phyloP scores from a whole-genome alignment of 2,329 filamentous ascomycete genomes.

The Talaromyces sp. region DNA sequence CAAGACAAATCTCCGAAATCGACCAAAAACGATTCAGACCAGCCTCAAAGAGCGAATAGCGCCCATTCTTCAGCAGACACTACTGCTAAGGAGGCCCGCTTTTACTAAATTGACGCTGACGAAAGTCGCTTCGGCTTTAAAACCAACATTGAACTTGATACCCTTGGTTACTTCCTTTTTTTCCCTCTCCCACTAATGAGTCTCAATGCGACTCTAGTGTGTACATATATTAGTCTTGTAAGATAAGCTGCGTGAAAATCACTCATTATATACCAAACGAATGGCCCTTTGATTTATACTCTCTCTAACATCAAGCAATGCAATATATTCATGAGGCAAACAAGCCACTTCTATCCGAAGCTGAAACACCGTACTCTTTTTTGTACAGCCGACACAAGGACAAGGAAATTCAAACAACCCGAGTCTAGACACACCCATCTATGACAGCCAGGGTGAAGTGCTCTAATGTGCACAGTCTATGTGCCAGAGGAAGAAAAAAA shows the following conservation, averaged over 20 bases:
- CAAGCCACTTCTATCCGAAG: background rate
- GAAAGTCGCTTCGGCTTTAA: background rate
- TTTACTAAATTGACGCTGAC: constrained; percentile 1
- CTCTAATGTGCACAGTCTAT: background rate
- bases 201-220: background rate
- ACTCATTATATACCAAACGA: background rate
- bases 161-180: background rate
- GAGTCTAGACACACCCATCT: background rate
- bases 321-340: constrained; percentile 1
- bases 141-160: constrained; percentile 5
- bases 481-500: background rate
- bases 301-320: background rate
- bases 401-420: background rate
- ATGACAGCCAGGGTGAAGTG: background rate
- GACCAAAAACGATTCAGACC: background rate
- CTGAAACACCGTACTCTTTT: background rate
- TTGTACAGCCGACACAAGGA: constrained; percentile 1
- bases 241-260: background rate
- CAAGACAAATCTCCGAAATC: background rate
- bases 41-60: background rate
- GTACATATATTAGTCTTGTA: background rate
- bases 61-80: background rate
- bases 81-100: background rate
- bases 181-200: background rate
- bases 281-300: background rate